These are phyloP conservation scores for Protomyces inundatus DNA, from an alignment of 1,139 yeast genomes.

Conservation along the genomic window DNA sequence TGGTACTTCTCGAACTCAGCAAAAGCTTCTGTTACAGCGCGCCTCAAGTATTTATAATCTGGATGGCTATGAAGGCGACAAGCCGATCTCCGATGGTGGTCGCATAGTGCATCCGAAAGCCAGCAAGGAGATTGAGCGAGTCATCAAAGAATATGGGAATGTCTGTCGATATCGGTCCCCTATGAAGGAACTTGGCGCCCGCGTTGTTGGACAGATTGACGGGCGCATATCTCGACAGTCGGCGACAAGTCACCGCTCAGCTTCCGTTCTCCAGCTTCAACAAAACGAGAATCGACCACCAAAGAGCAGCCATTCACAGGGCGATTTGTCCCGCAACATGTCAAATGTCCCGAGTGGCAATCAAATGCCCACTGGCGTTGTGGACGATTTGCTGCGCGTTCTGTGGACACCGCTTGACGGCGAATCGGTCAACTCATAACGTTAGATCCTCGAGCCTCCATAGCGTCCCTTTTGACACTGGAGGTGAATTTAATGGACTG, in stretches of 20 bases:
- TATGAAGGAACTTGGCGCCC: conserved; percentile 1
- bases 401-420: neutral
- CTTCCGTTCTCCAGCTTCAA: neutral
- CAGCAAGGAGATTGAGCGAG: conserved; percentile 25
- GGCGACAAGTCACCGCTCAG: neutral
- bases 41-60: conserved; percentile 12
- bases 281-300: neutral
- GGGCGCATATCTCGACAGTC: neutral
- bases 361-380: neutral
- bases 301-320: neutral
- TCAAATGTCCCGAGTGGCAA: neutral
- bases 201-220: neutral
- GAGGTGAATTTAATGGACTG: conserved; percentile 17
- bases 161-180: conserved; percentile 20
- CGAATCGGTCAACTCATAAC: neutral
- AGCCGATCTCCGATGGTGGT: neutral
- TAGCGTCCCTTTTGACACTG: conserved; percentile 7
- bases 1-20: conserved; percentile 22
- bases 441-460: conserved; percentile 17
- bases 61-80: neutral
- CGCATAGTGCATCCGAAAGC: conserved; percentile 5
- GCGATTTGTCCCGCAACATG: neutral
- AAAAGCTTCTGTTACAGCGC: conserved; percentile 19
- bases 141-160: conserved; percentile 8
- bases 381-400: neutral